Evolutionary conservation across 371 early-diverging fungal species (phyloP).

Genomic region (Mortierella sp.): DNA sequence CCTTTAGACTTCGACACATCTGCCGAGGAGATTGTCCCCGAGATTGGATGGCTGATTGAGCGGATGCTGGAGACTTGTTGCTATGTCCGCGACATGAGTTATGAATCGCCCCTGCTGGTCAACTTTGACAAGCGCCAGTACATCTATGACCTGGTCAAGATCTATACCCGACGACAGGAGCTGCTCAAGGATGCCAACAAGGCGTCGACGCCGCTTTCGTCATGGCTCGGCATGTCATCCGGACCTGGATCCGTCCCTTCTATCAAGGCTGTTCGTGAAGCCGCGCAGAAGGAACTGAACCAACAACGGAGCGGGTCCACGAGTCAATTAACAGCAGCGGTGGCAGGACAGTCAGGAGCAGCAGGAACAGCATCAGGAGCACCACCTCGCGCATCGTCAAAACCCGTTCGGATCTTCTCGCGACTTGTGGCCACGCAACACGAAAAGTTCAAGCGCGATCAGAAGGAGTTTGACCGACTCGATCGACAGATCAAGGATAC

Average conservation of each 20-base stretch:
- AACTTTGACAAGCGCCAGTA: conserved; percentile 83
- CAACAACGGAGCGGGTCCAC: conserved; percentile 14
- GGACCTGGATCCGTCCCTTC: conserved; percentile 27
- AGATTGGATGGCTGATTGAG: conserved; percentile 70
- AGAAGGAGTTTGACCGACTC: conserved; percentile 79
- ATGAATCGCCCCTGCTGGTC: conserved; percentile 63
- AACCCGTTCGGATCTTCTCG: conserved; percentile 60
- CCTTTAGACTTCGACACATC: not conserved
- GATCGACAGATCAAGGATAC: conserved; percentile 77
- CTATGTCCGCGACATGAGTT: conserved; percentile 62
- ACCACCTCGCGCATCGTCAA: not conserved
- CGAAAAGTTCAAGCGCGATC: conserved; percentile 78
- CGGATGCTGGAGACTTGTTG: conserved; percentile 64
- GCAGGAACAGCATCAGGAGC: not conserved
- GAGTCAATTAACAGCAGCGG: conserved; percentile 16
- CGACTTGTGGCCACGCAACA: conserved; percentile 74
- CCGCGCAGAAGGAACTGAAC: conserved; percentile 27
- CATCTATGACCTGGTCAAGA: conserved; percentile 72
- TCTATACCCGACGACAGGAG: conserved; percentile 60
- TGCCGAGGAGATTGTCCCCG: conserved; percentile 56
- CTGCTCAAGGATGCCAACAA: conserved; percentile 24
- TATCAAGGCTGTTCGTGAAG: conserved; percentile 35
- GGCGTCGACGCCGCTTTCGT: conserved; percentile 29
- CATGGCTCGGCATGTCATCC: conserved; percentile 45
- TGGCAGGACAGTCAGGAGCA: not conserved